Conservation (phyloP, 148 eudicot species). For the Rhododendron griersonianum region DNA sequence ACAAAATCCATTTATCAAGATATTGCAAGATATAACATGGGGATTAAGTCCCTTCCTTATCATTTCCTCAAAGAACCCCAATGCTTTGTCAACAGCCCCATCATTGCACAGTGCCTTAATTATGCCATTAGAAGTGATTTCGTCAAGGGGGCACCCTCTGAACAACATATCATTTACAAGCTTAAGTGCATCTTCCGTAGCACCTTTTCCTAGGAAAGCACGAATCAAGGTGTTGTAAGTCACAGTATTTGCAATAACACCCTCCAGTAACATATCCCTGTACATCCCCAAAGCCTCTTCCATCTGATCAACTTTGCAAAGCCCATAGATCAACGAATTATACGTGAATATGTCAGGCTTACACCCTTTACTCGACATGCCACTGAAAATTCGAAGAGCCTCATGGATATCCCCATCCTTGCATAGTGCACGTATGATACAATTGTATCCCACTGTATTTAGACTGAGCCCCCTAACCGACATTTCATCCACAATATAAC, state of each 20-base stretch:
- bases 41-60: conserved; percentile 45
- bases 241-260: conserved; percentile 80
- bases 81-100: conserved; percentile 81
- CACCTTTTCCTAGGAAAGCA: conserved; percentile 58
- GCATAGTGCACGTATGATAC: conserved; percentile 66
- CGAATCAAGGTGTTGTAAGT: conserved; percentile 87
- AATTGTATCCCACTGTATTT: conserved; percentile 71
- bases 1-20: conserved; percentile 70
- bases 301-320: conserved; percentile 63
- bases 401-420: conserved; percentile 50
- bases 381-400: conserved; percentile 44
- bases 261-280: conserved; percentile 80
- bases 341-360: conserved; percentile 77
- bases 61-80: conserved; percentile 86
- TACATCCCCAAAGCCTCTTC: conserved; percentile 60
- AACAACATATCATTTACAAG: conserved; percentile 88
- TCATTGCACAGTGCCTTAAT: conserved; percentile 69
- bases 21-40: conserved; percentile 61
- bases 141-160: conserved; percentile 72
- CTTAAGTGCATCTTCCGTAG: conserved; percentile 63
- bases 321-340: conserved; percentile 73
- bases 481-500: conserved; percentile 51
- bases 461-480: conserved; percentile 53
- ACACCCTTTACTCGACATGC: conserved; percentile 61
- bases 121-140: conserved; percentile 65